A percentile compares a stretch with the other conserved stretches of the same genome.
Conservation (phyloP, 139 green algal species). For the Tetradesmus lagerheimii region DNA sequence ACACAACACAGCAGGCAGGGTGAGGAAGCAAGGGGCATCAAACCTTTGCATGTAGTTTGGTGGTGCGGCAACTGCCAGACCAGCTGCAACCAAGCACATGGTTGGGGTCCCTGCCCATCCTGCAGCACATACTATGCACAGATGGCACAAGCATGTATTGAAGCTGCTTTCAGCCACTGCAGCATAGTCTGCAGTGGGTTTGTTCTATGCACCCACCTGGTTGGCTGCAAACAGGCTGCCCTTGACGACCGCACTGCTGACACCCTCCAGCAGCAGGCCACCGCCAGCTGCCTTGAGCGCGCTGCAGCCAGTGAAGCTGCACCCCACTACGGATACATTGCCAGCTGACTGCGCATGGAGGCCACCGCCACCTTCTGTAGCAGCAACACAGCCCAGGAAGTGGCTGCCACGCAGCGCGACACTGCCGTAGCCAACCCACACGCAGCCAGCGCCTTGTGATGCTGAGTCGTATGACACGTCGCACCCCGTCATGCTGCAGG, state of each 20-base stretch:
- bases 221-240: conserved; percentile 42
- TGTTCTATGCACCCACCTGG: neutral
- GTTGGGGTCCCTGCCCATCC: too few relatives aligned
- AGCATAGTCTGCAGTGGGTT: neutral
- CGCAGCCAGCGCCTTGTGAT: conserved; percentile 22
- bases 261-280: neutral
- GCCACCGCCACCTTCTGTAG: conserved; percentile 7
- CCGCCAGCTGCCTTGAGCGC: conserved; percentile 38
- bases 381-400: conserved; percentile 8
- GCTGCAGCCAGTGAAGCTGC: conserved; percentile 15
- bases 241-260: neutral
- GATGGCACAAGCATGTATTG: too few relatives aligned
- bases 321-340: conserved; percentile 20
- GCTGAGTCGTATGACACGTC: neutral
- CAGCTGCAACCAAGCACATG: too few relatives aligned
- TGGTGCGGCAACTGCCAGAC: too few relatives aligned
- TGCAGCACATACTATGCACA: too few relatives aligned
- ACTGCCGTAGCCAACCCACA: conserved; percentile 16
- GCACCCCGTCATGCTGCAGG: conserved; percentile 33
- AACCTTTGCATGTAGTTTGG: too few relatives aligned
- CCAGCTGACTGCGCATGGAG: neutral
- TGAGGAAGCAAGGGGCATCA: too few relatives aligned
- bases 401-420: conserved; percentile 15
- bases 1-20: too few relatives aligned
- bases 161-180: too few relatives aligned